Evolutionary conservation across 257 asterid species (phyloP).

Genomic region (Buddleja alternifolia): DNA sequence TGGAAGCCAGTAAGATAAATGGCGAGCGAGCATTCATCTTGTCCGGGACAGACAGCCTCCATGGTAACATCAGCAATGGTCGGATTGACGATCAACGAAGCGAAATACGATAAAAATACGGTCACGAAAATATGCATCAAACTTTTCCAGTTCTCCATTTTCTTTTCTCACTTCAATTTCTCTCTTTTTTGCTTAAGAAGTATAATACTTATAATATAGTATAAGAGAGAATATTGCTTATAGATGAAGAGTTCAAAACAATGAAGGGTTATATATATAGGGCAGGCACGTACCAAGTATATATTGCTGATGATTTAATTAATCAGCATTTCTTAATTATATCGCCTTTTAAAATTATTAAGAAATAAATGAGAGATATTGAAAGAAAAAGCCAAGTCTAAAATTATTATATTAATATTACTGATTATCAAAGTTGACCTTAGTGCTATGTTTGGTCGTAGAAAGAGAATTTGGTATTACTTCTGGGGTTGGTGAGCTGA

Average conservation of each 20-base stretch:
- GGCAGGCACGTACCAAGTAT: neutral
- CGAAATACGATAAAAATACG: constrained; percentile 46
- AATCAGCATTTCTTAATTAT: neutral
- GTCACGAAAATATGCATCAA: constrained; percentile 53
- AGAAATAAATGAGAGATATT: neutral
- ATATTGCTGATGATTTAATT: constrained; percentile 11
- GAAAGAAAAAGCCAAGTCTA: constrained; percentile 32
- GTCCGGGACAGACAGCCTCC: constrained; percentile 57
- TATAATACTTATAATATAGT: neutral
- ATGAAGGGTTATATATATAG: constrained; percentile 27
- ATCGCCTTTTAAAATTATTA: too few species aligned
- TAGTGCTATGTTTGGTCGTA: constrained; percentile 29
- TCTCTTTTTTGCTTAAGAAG: neutral
- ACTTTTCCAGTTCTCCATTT: constrained; percentile 49
- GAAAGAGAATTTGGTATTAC: neutral
- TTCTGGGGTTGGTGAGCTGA: constrained; percentile 43
- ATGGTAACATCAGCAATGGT: constrained; percentile 55
- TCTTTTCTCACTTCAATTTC: neutral
- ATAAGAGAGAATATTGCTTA: neutral
- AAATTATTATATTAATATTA: neutral
- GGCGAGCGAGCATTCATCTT: constrained; percentile 65
- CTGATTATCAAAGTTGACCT: constrained; percentile 33
- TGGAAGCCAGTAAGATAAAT: constrained; percentile 64
- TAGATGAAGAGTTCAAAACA: neutral
- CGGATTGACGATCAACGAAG: constrained; percentile 49